These are phyloP conservation scores for Tetracladium maxilliforme DNA, from an alignment of 2,329 filamentous ascomycete genomes.

Conservation along the genomic window DNA sequence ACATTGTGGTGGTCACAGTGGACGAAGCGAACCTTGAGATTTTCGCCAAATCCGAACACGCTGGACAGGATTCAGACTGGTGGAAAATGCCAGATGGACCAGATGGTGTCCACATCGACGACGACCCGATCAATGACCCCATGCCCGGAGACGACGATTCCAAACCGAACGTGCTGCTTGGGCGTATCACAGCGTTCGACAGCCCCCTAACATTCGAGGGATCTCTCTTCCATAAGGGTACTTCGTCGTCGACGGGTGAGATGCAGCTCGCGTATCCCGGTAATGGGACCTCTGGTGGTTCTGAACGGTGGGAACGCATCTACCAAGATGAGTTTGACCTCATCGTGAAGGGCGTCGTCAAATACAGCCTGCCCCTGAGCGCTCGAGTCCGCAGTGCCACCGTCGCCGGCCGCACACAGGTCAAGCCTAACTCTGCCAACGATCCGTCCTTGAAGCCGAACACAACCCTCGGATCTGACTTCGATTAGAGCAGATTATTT, in stretches of 20 bases:
- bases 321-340: slow-evolving; percentile 86
- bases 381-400: slow-evolving; percentile 42
- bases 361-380: slow-evolving; percentile 57
- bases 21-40: slow-evolving; percentile 80
- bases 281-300: slow-evolving; percentile 73
- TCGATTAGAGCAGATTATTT: no score
- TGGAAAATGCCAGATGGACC: slow-evolving; percentile 25
- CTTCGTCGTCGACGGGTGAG: slow-evolving; percentile 64
- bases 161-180: slow-evolving; percentile 80
- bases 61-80: slow-evolving; percentile 45
- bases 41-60: slow-evolving; percentile 86
- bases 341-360: slow-evolving; percentile 79
- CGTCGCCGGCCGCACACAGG: slow-evolving; percentile 42
- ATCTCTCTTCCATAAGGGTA: slow-evolving; percentile 65
- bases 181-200: slow-evolving; percentile 74
- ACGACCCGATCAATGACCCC: slow-evolving; percentile 13
- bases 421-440: slow-evolving; percentile 54
- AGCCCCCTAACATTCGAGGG: slow-evolving; percentile 81
- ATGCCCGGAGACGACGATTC: slow-evolving; percentile 33
- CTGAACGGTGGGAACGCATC: slow-evolving; percentile 79
- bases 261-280: slow-evolving; percentile 72
- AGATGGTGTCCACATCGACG: slow-evolving; percentile 12
- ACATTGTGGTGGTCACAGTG: slow-evolving; percentile 77
- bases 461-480: no score
- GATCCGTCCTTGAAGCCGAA: no score